These are phyloP conservation scores for Dryas drummondii DNA, from an alignment of 306 rosid species.

Conservation along the genomic window DNA sequence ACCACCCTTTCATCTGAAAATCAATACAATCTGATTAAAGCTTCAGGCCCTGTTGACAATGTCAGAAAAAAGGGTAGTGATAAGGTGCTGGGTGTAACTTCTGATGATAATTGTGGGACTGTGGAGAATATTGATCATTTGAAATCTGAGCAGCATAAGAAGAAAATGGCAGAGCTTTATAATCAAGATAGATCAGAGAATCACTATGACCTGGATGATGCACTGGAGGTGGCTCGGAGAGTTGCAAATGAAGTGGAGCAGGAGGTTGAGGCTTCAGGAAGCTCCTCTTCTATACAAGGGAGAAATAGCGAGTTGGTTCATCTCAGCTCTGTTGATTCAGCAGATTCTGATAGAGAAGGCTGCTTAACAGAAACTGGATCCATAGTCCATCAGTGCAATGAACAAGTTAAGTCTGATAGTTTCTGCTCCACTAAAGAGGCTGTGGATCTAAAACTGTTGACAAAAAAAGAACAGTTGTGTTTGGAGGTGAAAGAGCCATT, in stretches of 20 bases:
- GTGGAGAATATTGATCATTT: conserved; percentile 6
- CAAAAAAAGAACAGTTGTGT: conserved; percentile 11
- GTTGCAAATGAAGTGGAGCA: conserved; percentile 31
- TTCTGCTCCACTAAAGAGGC: conserved; percentile 3
- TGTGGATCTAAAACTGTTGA: neutral
- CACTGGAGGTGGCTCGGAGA: conserved; percentile 24
- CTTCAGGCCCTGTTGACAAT: conserved; percentile 17
- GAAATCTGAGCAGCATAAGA: conserved; percentile 23
- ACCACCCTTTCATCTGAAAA: conserved; percentile 12
- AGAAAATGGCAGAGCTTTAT: neutral
- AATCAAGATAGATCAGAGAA: conserved; percentile 14
- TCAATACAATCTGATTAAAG: neutral
- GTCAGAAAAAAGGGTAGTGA: conserved; percentile 8
- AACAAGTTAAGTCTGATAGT: conserved; percentile 15
- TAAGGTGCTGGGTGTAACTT: conserved; percentile 17
- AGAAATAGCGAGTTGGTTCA: conserved; percentile 23
- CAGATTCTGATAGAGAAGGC: conserved; percentile 25
- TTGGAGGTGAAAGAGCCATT: conserved; percentile 21
- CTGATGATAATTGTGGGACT: conserved; percentile 5
- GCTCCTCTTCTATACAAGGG: conserved; percentile 31
- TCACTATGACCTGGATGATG: conserved; percentile 26
- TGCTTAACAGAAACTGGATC: conserved; percentile 28
- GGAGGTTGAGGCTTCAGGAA: conserved; percentile 33
- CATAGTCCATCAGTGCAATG: conserved; percentile 8
- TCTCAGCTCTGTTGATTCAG: conserved; percentile 29